Base-by-base conservation (phyloP, 2,329 filamentous ascomycete genomes). In the Hymenoscyphus occultus region DNA sequence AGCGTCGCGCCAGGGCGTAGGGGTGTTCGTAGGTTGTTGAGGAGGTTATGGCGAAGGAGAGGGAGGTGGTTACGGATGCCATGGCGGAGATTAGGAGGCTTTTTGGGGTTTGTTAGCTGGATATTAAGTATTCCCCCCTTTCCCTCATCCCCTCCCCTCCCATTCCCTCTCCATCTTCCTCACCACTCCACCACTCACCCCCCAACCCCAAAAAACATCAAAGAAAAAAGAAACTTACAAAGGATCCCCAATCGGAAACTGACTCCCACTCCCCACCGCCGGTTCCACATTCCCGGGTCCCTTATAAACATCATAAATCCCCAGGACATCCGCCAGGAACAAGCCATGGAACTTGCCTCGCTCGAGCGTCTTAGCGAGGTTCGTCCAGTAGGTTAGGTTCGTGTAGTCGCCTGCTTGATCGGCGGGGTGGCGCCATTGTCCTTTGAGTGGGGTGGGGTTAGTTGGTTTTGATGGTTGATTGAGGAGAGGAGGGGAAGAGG, bases 211-310 rank as follows among this genome's bases (percentile, higher is more conserved):
- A 39, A 16, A 9, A 31, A 22, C 22, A 22, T 22, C 22, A 22
- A 35, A 57, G 35, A 57, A 39, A 9, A 35, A 22, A 9, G 10
- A 40, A 39, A 39, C 39, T 14, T 82, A 80, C 1, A 90, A 72
- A 0, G 87, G 87, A 71, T 90, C 87, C 66, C 87, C 88, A 6
- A 90, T 85, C 0, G 87, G 87, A 83, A 85, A 90, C 74, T 90
- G 88, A 0, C 88, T 86, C 1, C 86, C 88, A 0, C 86, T 84
- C 0, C 80, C 73, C 51, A 88, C 81, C 0, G 86, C 85, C 0
- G 87, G 82, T 2, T 82, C 81, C 1, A 89, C 78, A 40, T 69
- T 71, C 31, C 56, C 60, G 4, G 66, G 64, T 63, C 84, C 86
- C 9, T 79, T 75, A 75, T 89, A 90, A 2, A 90, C 86, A 76